Evolutionary conservation across 768 basidiomycete genomes (phyloP).

Genomic region (Lactifluus echinatus): DNA sequence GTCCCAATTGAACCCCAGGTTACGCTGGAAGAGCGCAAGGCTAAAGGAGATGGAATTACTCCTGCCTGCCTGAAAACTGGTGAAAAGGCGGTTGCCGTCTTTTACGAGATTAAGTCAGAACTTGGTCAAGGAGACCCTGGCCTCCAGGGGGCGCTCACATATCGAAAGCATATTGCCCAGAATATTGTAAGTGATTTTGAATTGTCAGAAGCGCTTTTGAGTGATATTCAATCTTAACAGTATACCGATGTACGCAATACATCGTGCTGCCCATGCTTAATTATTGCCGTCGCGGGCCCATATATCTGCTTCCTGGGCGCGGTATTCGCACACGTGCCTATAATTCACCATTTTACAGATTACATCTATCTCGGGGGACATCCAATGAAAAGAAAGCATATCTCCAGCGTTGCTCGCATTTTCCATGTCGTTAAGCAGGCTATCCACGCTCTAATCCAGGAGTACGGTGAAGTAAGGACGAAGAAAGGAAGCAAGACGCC

Average conservation of each 20-base stretch:
- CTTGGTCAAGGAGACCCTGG: neutral
- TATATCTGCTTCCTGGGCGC: conserved; percentile 12
- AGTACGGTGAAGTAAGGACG: no score
- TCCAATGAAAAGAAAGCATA: neutral
- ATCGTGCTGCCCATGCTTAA: no score
- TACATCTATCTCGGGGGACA: conserved; percentile 3
- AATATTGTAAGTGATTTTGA: no score
- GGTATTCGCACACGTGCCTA: no score
- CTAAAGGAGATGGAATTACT: no score
- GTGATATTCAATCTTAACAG: neutral
- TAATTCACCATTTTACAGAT: no score
- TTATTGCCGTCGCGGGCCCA: conserved; percentile 14
- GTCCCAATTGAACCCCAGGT: neutral
- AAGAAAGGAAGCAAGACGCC: no score
- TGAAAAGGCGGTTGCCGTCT: neutral
- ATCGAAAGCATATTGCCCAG: neutral
- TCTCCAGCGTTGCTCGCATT: neutral
- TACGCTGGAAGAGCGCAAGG: neutral
- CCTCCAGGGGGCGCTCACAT: no score
- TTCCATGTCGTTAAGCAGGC: neutral
- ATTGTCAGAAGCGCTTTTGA: neutral
- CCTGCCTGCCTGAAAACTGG: neutral
- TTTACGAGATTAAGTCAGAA: neutral
- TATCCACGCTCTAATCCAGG: no score
- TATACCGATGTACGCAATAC: no score